These are phyloP conservation scores for Capsicum baccatum DNA, from an alignment of 257 asterid genomes.

Conservation along the genomic window DNA sequence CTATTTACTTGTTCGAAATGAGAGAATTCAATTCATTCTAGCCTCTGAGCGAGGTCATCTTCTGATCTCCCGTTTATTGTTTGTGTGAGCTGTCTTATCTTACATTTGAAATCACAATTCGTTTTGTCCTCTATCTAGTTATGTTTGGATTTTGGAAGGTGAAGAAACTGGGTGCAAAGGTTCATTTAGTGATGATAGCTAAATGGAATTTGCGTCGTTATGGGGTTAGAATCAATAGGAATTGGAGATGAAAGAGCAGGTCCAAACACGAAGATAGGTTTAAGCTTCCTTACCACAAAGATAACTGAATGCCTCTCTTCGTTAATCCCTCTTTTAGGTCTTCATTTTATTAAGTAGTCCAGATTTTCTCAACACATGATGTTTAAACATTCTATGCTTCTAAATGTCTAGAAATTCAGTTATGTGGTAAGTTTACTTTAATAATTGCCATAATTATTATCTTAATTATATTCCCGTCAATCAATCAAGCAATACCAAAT, in stretches of 20 bases:
- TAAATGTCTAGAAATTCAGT: neutral
- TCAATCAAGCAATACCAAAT: neutral
- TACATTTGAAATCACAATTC: neutral
- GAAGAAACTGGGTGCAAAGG: neutral
- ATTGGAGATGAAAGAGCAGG: neutral
- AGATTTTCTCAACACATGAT: neutral
- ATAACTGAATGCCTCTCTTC: neutral
- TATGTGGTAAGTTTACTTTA: neutral
- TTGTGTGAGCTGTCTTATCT: conserved; percentile 7
- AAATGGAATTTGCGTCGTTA: neutral
- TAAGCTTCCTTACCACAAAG: too few relatives aligned
- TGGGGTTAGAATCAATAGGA: neutral
- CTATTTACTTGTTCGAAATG: neutral
- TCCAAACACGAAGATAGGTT: neutral
- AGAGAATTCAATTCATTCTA: too few relatives aligned
- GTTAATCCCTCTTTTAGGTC: neutral
- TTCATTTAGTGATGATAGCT: neutral
- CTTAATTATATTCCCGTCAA: too few relatives aligned
- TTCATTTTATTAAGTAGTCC: neutral
- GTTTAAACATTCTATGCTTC: neutral
- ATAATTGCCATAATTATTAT: too few relatives aligned
- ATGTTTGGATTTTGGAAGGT: conserved; percentile 15
- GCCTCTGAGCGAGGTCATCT: neutral
- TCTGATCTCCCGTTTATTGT: conserved; percentile 20
- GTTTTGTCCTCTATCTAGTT: conserved; percentile 2